phyloP scores from a whole-genome alignment of 306 rosid species.

The Abrus pulchellus region DNA sequence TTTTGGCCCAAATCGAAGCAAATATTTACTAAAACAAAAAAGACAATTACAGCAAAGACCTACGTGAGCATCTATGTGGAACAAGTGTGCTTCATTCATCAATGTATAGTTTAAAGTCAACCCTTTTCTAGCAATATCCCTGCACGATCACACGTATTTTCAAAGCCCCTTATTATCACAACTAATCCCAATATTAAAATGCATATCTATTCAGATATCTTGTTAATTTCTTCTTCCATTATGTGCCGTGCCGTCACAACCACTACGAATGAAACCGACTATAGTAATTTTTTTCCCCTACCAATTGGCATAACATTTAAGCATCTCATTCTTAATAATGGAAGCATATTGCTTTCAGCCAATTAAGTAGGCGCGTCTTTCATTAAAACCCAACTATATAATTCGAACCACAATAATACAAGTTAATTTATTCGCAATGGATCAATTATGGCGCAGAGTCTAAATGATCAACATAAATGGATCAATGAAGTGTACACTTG shows the following conservation, averaged over 20 bases:
- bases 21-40: not conserved
- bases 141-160: conserved; percentile 43
- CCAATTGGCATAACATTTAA: conserved; percentile 24
- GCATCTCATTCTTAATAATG: conserved; percentile 41
- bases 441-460: conserved; percentile 23
- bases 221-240: conserved; percentile 54
- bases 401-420: conserved; percentile 10
- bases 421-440: conserved; percentile 19
- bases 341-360: conserved; percentile 16
- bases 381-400: conserved; percentile 26
- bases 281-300: not conserved
- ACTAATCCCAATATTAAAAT: conserved; percentile 55
- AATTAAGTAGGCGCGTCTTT: conserved; percentile 35
- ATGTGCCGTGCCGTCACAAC: conserved; percentile 82
- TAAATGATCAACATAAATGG: not conserved
- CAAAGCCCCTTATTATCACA: conserved; percentile 35
- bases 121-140: conserved; percentile 47
- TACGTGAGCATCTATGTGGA: conserved; percentile 52
- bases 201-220: conserved; percentile 40
- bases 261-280: conserved; percentile 53
- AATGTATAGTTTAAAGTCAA: conserved; percentile 54
- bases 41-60: conserved; percentile 52
- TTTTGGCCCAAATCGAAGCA: conserved; percentile 23
- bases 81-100: conserved; percentile 19
- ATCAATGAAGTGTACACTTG: conserved; percentile 33